Base-by-base conservation (phyloP, 108 stramenopile genomes). In the Aurantiochytrium sp. region DNA sequence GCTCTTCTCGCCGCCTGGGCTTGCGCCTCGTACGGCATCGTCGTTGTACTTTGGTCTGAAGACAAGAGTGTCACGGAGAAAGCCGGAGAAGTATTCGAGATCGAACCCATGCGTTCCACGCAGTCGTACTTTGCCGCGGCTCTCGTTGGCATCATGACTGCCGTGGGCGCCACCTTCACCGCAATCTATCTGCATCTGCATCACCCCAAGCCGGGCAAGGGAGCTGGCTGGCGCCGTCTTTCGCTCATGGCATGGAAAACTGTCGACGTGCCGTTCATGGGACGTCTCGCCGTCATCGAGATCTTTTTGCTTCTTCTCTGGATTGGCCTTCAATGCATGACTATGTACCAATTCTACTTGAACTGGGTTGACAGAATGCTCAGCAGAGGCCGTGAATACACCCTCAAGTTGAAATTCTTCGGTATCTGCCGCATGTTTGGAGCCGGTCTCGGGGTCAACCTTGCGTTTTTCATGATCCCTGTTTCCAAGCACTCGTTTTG, bases 401-500 rank as follows among this genome's bases (percentile, higher is more conserved):
- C 16, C 0, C 2, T 18, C 44, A 28, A 83, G 51, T 1, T 16
- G 23, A 5, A 51, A 16, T n/a, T 83, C 2, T 45, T 83, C 43
- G 44, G 23, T n/a, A 1, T 83, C 10, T 83, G 73, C 51, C 73
- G 73, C 73, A 83, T 83, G 73, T 53, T 83, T 28, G 73, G 73
- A 12, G n/a, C 45, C 23, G 73, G 73, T 25, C 51, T 83, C 73
- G 73, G 43, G 0, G 73, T 83, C 3, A 83, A 83, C 73, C 51
- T 83, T 18, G 44, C 51, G 2, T 5, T 83, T 6, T 23, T 53
- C 51, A n/a, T 83, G 49, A n/a, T 83, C 51, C 73, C 73, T 5
- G 51, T 83, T 53, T 83, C 49, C 44, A 83, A 83, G 51, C 73
- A 83, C 28, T 83, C 73, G 5, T 83, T 83, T n/a, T 83, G 73